Evolutionary conservation across 176 grass and related monocot genomes (phyloP), one percentile per base, ranked within the genome.

Genomic region (Carex scoparia): DNA sequence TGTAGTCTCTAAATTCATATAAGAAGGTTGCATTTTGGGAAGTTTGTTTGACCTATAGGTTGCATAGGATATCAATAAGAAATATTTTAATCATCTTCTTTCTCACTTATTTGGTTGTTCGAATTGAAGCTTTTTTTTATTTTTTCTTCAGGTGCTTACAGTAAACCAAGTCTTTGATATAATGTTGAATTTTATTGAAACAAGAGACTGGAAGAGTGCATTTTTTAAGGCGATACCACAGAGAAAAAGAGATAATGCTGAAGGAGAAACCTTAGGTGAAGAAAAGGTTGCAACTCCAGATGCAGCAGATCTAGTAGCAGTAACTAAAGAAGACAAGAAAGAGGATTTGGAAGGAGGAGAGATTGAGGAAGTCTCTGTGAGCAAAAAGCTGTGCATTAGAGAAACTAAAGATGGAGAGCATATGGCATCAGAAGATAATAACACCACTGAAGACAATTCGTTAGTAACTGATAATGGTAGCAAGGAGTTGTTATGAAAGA

Each of bases 101-200:
- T 71, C 15, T 64, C 7, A 13, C 2, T 5, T 44, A 4, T 33
- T 12, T 40, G 13, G 80, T 13, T 62, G 85, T 0, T 54, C 68
- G 13, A 51, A 59, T 61, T 19, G 8, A 51, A 48, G 15, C n/a
- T 83, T 59, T 75, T 51, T 16, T 84, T 2, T 23, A 23, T 23
- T 69, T 80, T 44, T 69, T 55, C 9, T 58, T 64, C 87, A 95
- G 96, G 93, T 98, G 76, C 91, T 98, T 67, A 98, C 93, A 75
- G 96, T 98, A 56, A 98, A 98, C 65, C 96, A 95, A 88, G 96
- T 95, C 12, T 95, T 92, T 16, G 96, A 98, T 85, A 98, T 98
- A 90, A 89, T 98, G 85, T 88, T 95, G 4, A 95, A 95, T 86
- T 98, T 94, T 71, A 79, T 90, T 62, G 96, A 98, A 91, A 92